Percentiles rank a stretch among this genome's conserved stretches.
Evolutionary conservation across 805 yeast species (phyloP).

Genomic region (Yamadazyma endophytica): DNA sequence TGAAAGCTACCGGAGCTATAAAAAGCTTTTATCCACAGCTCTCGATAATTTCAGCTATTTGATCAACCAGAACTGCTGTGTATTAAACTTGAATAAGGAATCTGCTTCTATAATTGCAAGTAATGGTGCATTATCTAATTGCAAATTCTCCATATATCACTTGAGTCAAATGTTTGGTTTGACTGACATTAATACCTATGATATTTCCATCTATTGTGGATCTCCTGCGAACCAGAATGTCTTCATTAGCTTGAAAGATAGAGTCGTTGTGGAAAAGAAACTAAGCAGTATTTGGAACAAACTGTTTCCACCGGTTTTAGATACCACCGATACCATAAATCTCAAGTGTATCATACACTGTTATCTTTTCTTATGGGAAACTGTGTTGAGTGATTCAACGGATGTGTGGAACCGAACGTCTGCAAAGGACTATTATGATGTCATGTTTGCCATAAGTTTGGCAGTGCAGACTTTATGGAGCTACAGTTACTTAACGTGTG

Average conservation of each 20-base stretch:
- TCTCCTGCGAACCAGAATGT: constrained; percentile 72
- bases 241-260: constrained; percentile 32
- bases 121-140: constrained; percentile 8
- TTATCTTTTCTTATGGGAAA: constrained; percentile 36
- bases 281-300: constrained; percentile 27
- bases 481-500: constrained; percentile 29
- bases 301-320: no score
- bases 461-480: constrained; percentile 40
- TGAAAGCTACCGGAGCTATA: constrained; percentile 52
- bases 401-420: constrained; percentile 28
- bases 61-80: constrained; percentile 7
- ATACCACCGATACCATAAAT: constrained; percentile 25
- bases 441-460: constrained; percentile 32
- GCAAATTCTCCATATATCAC: constrained; percentile 58
- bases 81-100: constrained; percentile 3
- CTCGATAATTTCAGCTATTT: constrained; percentile 47
- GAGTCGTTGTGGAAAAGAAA: constrained; percentile 28
- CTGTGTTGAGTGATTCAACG: constrained; percentile 19
- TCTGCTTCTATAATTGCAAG: constrained; percentile 6
- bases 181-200: constrained; percentile 69
- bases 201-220: constrained; percentile 75
- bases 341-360: constrained; percentile 35
- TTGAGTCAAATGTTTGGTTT: constrained; percentile 61
- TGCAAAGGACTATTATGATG: constrained; percentile 32
- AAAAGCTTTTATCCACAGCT: constrained; percentile 64